phyloP scores from a whole-genome alignment of 2,329 filamentous ascomycete genomes.

The Bipolaris cookei region DNA sequence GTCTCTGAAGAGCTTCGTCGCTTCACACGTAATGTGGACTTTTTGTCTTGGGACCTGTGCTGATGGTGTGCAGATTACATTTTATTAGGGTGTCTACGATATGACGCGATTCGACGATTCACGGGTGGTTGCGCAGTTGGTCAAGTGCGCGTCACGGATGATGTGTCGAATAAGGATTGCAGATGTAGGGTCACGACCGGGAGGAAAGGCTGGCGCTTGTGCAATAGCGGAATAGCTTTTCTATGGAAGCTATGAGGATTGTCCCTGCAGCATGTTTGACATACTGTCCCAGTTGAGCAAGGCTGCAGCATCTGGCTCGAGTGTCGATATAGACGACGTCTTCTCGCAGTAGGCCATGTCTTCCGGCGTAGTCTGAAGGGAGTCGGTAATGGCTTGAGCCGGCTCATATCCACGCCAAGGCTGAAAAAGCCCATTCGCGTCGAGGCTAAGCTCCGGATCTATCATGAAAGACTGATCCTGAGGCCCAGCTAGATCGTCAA shows the following conservation, averaged over 20 bases:
- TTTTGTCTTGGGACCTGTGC: background rate
- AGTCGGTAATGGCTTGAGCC: slow-evolving; percentile 1
- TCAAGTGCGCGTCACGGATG: background rate
- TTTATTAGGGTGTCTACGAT: background rate
- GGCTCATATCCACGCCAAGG: slow-evolving; percentile 18
- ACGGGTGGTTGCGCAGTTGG: too few relatives aligned
- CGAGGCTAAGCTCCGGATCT: slow-evolving; percentile 23
- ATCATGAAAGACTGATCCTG: slow-evolving; percentile 16
- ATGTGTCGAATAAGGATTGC: background rate
- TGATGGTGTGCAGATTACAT: slow-evolving; percentile 9
- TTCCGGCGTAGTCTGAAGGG: slow-evolving; percentile 1
- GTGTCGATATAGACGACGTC: slow-evolving; percentile 16
- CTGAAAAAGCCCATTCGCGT: slow-evolving; percentile 23
- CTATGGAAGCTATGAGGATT: background rate
- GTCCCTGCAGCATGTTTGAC: background rate
- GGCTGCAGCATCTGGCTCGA: slow-evolving; percentile 27
- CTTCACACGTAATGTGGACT: background rate
- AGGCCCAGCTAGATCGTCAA: slow-evolving; percentile 10
- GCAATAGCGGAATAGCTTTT: background rate
- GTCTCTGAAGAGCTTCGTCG: slow-evolving; percentile 49
- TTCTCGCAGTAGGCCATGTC: slow-evolving; percentile 1
- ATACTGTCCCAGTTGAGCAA: slow-evolving; percentile 14
- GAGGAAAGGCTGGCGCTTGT: background rate
- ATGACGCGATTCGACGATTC: background rate
- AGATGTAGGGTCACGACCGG: background rate